Conservation (phyloP, 2,329 filamentous ascomycete genomes). For the Fusarium falciforme region DNA sequence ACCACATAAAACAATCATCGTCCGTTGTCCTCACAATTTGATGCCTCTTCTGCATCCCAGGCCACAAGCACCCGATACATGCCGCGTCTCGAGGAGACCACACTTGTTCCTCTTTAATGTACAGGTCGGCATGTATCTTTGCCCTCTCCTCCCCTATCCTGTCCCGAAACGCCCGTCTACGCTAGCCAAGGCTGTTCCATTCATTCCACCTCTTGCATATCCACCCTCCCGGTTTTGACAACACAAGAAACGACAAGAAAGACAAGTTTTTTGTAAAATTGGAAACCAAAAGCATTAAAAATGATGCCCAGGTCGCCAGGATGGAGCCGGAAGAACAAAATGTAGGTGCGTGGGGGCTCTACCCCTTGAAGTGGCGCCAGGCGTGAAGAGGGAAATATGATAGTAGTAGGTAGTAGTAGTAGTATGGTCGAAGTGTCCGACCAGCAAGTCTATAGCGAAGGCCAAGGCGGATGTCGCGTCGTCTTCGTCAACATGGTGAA, state of each 20-base stretch:
- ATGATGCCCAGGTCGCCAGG: conserved; percentile 42
- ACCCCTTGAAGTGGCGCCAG: conserved; percentile 42
- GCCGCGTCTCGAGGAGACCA: conserved; percentile 31
- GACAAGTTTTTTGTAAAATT: conserved; percentile 17
- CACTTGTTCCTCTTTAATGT: conserved; percentile 40
- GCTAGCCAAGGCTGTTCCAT: conserved; percentile 33
- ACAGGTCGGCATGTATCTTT: conserved; percentile 41
- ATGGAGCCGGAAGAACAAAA: conserved; percentile 43
- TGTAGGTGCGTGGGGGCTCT: conserved; percentile 40
- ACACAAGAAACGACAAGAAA: conserved; percentile 39
- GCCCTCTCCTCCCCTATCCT: background rate
- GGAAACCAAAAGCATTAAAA: conserved; percentile 39
- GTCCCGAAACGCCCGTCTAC: conserved; percentile 31
- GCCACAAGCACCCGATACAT: conserved; percentile 21
- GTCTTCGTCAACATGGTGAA: conserved; percentile 37
- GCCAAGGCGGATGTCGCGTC: conserved; percentile 36
- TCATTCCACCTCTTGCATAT: conserved; percentile 37
- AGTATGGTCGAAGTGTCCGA: conserved; percentile 31
- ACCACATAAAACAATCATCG: conserved; percentile 10
- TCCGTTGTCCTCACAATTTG: conserved; percentile 8
- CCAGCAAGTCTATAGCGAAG: conserved; percentile 44
- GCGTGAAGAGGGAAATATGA: conserved; percentile 27
- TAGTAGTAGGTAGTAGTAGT: conserved; percentile 9
- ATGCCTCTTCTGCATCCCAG: conserved; percentile 6
- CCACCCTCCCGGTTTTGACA: conserved; percentile 24